Conservation (phyloP, 495 filamentous ascomycete genomes). For the Neurospora sp. region DNA sequence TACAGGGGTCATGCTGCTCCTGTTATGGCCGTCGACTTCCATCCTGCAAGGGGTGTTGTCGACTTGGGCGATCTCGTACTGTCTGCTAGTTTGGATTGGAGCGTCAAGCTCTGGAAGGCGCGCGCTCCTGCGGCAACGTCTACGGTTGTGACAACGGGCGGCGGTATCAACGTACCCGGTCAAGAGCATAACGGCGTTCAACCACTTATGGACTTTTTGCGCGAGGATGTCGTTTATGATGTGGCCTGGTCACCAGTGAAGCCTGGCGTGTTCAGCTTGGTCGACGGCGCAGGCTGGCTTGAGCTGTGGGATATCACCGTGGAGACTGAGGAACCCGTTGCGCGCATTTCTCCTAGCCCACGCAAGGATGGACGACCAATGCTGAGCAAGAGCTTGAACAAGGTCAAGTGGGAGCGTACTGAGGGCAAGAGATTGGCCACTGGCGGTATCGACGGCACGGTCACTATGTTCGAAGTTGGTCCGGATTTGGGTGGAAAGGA, state of each 20-base stretch:
- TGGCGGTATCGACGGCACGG: constrained; percentile 79
- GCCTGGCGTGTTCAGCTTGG: constrained; percentile 85
- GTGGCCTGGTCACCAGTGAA: constrained; percentile 86
- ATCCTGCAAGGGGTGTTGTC: constrained; percentile 79
- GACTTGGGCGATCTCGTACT: constrained; percentile 95
- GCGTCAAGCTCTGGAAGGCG: constrained; percentile 91
- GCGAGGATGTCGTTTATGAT: constrained; percentile 95
- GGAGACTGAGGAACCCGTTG: constrained; percentile 83
- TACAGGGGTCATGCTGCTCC: constrained; percentile 87
- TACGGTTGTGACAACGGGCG: constrained; percentile 19
- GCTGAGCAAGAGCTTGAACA: constrained; percentile 77
- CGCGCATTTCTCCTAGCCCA: constrained; percentile 57
- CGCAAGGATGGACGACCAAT: constrained; percentile 47
- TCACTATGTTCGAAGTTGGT: constrained; percentile 91
- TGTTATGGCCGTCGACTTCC: constrained; percentile 93
- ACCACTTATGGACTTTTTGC: constrained; percentile 77
- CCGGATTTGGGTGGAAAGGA: constrained; percentile 73
- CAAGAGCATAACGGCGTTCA: constrained; percentile 27
- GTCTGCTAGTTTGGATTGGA: constrained; percentile 84
- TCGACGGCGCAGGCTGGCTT: constrained; percentile 86
- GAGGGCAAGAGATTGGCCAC: constrained; percentile 81
- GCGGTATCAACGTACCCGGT: neutral
- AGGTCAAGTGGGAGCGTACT: constrained; percentile 81
- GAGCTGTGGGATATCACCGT: constrained; percentile 93
- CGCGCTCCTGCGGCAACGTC: constrained; percentile 62